Conservation (phyloP, 1,139 yeast genomes). For the Hemisphaericaspora xylanilytica region DNA sequence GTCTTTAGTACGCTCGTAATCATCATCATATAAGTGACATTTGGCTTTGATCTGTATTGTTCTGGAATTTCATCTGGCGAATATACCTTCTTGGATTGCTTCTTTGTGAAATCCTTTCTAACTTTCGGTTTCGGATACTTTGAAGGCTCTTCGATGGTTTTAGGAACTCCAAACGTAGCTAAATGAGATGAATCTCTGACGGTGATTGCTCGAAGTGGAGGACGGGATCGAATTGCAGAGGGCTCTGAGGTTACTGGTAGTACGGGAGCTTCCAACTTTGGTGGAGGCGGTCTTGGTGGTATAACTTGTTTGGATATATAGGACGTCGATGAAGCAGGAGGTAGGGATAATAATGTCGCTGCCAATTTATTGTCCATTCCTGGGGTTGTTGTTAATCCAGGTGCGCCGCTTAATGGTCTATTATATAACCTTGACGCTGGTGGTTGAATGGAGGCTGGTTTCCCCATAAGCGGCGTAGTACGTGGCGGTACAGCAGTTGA, state of each 20-base stretch:
- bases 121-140: slow-evolving; percentile 49
- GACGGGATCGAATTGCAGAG: slow-evolving; percentile 18
- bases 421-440: slow-evolving; percentile 40
- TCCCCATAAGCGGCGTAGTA: slow-evolving; percentile 39
- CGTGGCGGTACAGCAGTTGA: slow-evolving; percentile 10
- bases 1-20: slow-evolving; percentile 76
- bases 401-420: slow-evolving; percentile 16
- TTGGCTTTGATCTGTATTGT: slow-evolving; percentile 80
- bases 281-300: slow-evolving; percentile 31
- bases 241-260: slow-evolving; percentile 23
- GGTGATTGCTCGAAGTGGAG: slow-evolving; percentile 24
- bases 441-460: slow-evolving; percentile 49
- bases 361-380: neutral
- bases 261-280: slow-evolving; percentile 38
- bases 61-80: slow-evolving; percentile 80
- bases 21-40: slow-evolving; percentile 72
- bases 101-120: slow-evolving; percentile 25
- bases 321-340: slow-evolving; percentile 7
- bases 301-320: slow-evolving; percentile 9
- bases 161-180: slow-evolving; percentile 34
- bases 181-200: slow-evolving; percentile 21
- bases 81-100: slow-evolving; percentile 59
- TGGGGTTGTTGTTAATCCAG: slow-evolving; percentile 7
- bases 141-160: slow-evolving; percentile 31
- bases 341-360: slow-evolving; percentile 11